phyloP scores from a whole-genome alignment of 257 asterid genomes.

The Gardenia jasminoides region DNA sequence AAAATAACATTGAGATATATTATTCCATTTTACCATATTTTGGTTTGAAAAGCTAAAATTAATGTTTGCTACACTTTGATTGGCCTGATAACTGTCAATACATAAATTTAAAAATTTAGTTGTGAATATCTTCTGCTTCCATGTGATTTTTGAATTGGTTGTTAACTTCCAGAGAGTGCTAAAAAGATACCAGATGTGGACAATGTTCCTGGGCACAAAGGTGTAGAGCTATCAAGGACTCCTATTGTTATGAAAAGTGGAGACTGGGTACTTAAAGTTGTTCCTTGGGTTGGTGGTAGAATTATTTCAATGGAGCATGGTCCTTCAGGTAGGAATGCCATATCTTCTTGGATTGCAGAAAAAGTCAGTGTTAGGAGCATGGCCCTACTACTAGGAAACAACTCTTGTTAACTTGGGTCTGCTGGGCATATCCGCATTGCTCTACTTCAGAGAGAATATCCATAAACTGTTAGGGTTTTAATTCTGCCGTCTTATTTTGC shows the following conservation, averaged over 20 bases:
- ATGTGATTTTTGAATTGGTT: neutral
- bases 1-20: neutral
- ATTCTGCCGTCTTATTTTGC: constrained; percentile 13
- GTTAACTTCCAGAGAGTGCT: constrained; percentile 57
- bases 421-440: neutral
- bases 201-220: constrained; percentile 59
- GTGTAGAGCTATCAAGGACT: constrained; percentile 63
- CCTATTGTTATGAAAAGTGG: constrained; percentile 78
- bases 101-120: neutral
- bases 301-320: constrained; percentile 87
- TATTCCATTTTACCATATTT: neutral
- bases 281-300: constrained; percentile 98
- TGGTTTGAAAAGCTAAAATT: neutral
- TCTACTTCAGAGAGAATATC: neutral
- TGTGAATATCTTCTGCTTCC: neutral
- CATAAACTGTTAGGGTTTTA: neutral
- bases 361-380: neutral
- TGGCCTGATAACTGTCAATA: neutral
- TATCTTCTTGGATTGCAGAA: neutral
- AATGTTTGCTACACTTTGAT: neutral
- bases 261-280: constrained; percentile 84
- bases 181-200: constrained; percentile 66
- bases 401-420: neutral
- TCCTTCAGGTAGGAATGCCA: constrained; percentile 60
- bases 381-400: neutral